Percentiles rank a stretch among this genome's conserved stretches.
phyloP scores from a whole-genome alignment of 1,284 basidiomycete genomes.

The Ustilago lituana region DNA sequence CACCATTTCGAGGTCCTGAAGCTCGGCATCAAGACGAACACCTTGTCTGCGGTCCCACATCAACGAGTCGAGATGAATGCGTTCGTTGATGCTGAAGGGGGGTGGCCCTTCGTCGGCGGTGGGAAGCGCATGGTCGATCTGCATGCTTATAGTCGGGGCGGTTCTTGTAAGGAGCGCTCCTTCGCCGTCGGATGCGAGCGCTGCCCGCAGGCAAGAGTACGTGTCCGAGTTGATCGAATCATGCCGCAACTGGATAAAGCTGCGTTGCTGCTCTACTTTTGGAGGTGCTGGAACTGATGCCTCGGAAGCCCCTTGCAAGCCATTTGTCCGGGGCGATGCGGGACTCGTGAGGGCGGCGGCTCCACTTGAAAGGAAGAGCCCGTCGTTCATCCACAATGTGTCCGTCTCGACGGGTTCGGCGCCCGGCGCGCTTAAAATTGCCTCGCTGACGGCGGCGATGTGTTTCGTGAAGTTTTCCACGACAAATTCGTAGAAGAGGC shows the following conservation, averaged over 20 bases:
- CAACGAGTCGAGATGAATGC: constrained; percentile 44
- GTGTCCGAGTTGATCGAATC: constrained; percentile 43
- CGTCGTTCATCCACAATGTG: constrained; percentile 30
- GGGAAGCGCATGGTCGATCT: constrained; percentile 25
- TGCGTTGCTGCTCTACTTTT: constrained; percentile 20
- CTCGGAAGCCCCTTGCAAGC: neutral
- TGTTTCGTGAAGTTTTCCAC: constrained; percentile 28
- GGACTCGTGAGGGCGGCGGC: constrained; percentile 25
- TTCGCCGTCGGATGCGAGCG: constrained; percentile 41
- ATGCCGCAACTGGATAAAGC: constrained; percentile 31
- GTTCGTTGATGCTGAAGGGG: constrained; percentile 31
- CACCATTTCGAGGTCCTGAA: constrained; percentile 27
- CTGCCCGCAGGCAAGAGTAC: constrained; percentile 37
- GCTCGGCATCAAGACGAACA: constrained; percentile 36
- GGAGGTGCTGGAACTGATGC: neutral
- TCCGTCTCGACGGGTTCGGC: constrained; percentile 12
- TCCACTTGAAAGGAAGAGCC: constrained; percentile 26
- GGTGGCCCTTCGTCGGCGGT: constrained; percentile 6
- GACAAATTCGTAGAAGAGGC: constrained; percentile 33
- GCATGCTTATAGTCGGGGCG: constrained; percentile 29
- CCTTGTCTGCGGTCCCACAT: constrained; percentile 47
- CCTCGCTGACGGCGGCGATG: constrained; percentile 10
- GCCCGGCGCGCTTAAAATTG: constrained; percentile 11
- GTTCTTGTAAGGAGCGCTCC: constrained; percentile 38
- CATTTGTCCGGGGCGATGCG: constrained; percentile 7